A percentile compares a stretch with the other conserved stretches of the same genome.
Evolutionary conservation across 1,284 basidiomycete genomes (phyloP).

Genomic region (Pholiota adiposa): DNA sequence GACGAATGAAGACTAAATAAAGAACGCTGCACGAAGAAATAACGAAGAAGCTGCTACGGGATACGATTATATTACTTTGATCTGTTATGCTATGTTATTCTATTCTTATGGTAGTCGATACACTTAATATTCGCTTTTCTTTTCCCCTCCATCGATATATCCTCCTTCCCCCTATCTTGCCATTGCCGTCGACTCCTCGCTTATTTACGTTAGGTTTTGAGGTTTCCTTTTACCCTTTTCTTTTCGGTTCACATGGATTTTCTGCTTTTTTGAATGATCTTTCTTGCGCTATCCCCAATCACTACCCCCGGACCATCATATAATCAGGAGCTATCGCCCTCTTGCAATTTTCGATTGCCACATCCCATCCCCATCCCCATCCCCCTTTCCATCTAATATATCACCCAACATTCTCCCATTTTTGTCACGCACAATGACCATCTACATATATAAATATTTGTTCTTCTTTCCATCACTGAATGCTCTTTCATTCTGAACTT

Average conservation of each 20-base stretch:
- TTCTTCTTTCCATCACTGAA: background rate
- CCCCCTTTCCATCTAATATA: background rate
- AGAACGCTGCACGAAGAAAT: background rate
- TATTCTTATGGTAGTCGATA: background rate
- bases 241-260: background rate
- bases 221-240: background rate
- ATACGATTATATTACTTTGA: conserved; percentile 1
- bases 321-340: background rate
- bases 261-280: background rate
- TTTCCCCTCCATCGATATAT: background rate
- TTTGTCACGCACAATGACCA: background rate
- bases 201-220: background rate
- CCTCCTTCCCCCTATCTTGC: background rate
- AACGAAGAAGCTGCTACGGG: background rate
- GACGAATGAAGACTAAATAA: background rate
- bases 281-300: background rate
- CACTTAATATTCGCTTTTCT: background rate
- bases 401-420: background rate
- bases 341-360: background rate
- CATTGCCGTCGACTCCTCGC: background rate
- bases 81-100: conserved; percentile 1
- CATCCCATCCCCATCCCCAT: background rate
- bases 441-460: background rate
- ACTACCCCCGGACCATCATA: background rate
- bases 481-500: background rate